phyloP scores from a whole-genome alignment of 345 rosid species.

The Excoecaria agallocha region DNA sequence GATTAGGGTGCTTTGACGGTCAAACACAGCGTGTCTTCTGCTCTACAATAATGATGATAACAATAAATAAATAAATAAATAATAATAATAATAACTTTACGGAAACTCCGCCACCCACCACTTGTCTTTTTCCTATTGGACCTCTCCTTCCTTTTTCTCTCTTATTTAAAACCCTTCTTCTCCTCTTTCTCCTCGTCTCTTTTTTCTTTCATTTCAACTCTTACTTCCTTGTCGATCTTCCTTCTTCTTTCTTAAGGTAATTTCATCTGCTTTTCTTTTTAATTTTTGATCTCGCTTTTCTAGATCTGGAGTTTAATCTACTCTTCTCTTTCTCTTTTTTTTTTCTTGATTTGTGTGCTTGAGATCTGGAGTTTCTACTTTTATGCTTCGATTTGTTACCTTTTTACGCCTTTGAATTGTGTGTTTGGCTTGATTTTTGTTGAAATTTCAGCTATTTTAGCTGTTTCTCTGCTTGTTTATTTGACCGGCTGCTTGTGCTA shows the following conservation, averaged over 20 bases:
- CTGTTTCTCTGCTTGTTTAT: neutral
- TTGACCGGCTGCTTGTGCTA: neutral
- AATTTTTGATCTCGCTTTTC: neutral
- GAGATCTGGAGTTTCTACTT: neutral
- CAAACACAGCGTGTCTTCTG: no score
- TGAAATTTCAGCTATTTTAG: neutral
- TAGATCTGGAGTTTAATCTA: neutral
- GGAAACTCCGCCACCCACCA: constrained; percentile 30
- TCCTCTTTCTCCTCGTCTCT: neutral
- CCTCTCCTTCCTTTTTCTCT: constrained; percentile 5
- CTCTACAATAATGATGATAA: no score
- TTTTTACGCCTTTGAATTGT: neutral
- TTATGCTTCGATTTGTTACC: neutral
- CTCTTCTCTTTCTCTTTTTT: neutral
- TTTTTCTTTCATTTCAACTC: neutral
- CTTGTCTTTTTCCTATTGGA: constrained; percentile 41
- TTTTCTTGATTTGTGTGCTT: neutral
- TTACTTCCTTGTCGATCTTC: neutral
- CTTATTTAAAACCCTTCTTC: neutral
- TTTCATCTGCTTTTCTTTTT: neutral
- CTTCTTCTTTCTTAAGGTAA: neutral
- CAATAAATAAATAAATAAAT: no score
- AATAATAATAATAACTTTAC: neutral
- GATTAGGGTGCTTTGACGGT: no score
- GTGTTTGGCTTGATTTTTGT: neutral